Evolutionary conservation across 225 moss, liverwort and hornwort genomes (phyloP), one percentile per base, ranked within the genome.

Genomic region (Pseudisothecium myosuroides): DNA sequence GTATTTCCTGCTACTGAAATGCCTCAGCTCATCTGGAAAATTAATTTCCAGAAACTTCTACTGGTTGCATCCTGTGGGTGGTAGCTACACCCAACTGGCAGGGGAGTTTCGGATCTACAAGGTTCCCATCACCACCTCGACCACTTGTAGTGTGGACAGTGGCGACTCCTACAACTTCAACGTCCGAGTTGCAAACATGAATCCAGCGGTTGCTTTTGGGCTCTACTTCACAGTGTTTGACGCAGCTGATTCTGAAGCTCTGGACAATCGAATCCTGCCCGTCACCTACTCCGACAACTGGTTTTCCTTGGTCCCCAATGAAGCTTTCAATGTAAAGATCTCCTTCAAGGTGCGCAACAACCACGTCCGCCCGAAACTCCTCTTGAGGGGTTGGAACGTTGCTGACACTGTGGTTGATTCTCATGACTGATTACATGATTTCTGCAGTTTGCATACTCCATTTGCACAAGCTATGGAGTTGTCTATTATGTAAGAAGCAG

Each of bases 351-450:
- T 92, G 83, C 85, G 81, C 17, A 87, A 92, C 64, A 73, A n/a
- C 11, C 83, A 34, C 29, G 73, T 87, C 18, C 63, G 74, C 47
- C 97, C 98, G 72, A 91, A 91, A 86, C 91, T 98, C 37, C 73
- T 95, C 43, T 91, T 98, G 39, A 86, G 94, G 89, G 98, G 98
- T 74, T 98, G 98, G 98, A 98, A 98, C 80, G 89, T 96, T 61
- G 91, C 88, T 58, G 93, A 96, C 64, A 90, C 90, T 5, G 89
- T 91, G 80, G 76, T 93, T 52, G 83, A 63, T 83, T 82, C 52
- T 73, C 39, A 58, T 36, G 34, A 79, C 79, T 89, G 64, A 73
- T 43, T 14, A 41, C 52, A 64, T 77, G 49, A 27, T 82, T 65
- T 59, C 45, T 56, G 67, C 62, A 69, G 49, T 77, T 73, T 73